Evolutionary conservation across 176 grass and related monocot species (phyloP).

Genomic region (Echinochloa phyllopogon): DNA sequence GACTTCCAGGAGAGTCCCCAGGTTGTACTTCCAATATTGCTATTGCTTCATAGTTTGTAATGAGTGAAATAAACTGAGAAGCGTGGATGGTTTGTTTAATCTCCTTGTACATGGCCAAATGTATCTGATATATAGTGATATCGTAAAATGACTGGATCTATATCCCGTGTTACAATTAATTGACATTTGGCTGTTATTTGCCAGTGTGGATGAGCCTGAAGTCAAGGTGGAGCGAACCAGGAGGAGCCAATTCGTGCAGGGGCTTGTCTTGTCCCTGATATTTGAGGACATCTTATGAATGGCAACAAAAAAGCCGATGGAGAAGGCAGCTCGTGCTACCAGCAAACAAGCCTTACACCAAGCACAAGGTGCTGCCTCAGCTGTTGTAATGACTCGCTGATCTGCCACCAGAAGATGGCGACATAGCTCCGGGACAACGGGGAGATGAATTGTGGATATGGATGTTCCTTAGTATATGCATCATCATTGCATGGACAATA

Average conservation of each 20-base stretch:
- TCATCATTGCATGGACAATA: constrained; percentile 39
- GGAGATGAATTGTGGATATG: constrained; percentile 49
- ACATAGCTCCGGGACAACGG: constrained; percentile 22
- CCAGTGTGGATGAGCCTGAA: constrained; percentile 60
- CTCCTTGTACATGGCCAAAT: constrained; percentile 10
- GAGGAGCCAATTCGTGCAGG: constrained; percentile 76
- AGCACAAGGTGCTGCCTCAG: neutral
- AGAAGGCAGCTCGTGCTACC: constrained; percentile 29
- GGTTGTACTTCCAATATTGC: neutral
- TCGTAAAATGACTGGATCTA: neutral
- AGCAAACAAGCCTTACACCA: neutral
- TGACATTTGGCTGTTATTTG: constrained; percentile 27
- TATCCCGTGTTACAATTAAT: neutral
- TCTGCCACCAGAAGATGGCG: constrained; percentile 25
- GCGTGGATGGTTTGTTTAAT: neutral
- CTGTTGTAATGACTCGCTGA: neutral
- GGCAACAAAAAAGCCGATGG: neutral
- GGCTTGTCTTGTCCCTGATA: constrained; percentile 72
- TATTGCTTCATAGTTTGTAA: neutral
- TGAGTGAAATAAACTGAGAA: neutral
- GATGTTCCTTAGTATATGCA: constrained; percentile 28
- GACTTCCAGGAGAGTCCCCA: neutral
- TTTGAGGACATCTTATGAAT: constrained; percentile 67
- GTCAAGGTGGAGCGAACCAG: constrained; percentile 72
- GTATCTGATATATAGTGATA: neutral